Base-by-base conservation (phyloP, 1,284 basidiomycete genomes). In the Ustilago curta region DNA sequence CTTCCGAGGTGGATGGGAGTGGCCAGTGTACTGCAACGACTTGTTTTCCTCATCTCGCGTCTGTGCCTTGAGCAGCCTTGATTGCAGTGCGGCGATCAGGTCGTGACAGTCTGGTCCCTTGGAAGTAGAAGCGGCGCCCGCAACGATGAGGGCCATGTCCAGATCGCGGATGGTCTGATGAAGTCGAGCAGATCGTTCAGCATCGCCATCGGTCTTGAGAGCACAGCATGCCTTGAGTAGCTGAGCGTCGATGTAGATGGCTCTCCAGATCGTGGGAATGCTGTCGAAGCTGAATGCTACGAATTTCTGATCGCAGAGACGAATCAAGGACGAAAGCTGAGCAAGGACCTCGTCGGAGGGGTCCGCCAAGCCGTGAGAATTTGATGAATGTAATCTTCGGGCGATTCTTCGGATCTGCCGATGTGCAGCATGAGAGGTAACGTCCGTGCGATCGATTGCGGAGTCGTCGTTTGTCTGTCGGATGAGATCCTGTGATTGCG, bases 131-230 rank as follows among this genome's bases (percentile, higher is more conserved):
- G 52, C 53, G 27, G 67, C 90, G 1, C 94, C 95, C 8, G 94
- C 91, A 47, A 96, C 88, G 74, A 97, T 91, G 72, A 96, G 91
- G 1, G 91, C 91, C 77, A 88, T 88, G 81, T 98, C 95, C 31
- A 97, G 86, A 14, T 87, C 85, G 6, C 87, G 86, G 39, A 96
- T 65, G 49, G 58, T 58, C 2, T 23, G 45, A n/a, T 23, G 18
- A 1, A 61, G 49, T n/a, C 1, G 19, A 3, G 6, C 42, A 18
- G 16, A 11, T 8, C 44, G 35, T 9, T 37, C 16, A n/a, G 21
- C 21, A n/a, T 21, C 21, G 3, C 12, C 50, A 16, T 1, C 9
- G 21, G 18, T 14, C 12, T 19, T 51, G 39, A 76, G 53, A 9
- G 37, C 43, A 12, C 42, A 50, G 37, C 60, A 69, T 18, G 72